Percentiles rank a stretch among this genome's conserved stretches.
Evolutionary conservation across 1,284 basidiomycete genomes (phyloP).

Genomic region (Inonotus obliquus): DNA sequence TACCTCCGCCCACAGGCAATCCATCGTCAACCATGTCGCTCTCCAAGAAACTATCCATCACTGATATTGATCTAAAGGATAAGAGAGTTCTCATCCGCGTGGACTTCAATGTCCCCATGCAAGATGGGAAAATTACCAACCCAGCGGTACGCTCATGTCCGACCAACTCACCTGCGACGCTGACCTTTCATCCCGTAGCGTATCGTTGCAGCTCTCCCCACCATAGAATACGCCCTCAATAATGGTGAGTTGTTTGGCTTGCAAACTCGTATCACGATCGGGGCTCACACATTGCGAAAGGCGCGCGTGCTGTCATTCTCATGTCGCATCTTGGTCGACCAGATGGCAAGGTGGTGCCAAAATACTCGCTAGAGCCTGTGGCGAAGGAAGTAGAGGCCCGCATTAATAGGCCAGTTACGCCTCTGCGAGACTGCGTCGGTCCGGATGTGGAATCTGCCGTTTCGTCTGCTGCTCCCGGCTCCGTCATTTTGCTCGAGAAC

Average conservation of each 20-base stretch:
- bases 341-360: constrained; percentile 85
- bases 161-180: too few relatives aligned
- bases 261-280: constrained; percentile 12
- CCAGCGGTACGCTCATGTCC: constrained; percentile 89
- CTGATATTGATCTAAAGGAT: constrained; percentile 85
- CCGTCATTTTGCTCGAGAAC: constrained; percentile 95
- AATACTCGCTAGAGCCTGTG: constrained; percentile 92
- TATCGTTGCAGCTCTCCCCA: constrained; percentile 94
- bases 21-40: constrained; percentile 70
- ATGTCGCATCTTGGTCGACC: constrained; percentile 99
- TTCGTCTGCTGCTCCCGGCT: constrained; percentile 63
- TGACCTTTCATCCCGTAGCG: constrained; percentile 52
- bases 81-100: constrained; percentile 95
- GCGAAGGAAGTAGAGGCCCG: constrained; percentile 70
- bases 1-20: not conserved
- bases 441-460: constrained; percentile 80
- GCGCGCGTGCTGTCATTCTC: constrained; percentile 82
- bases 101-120: constrained; percentile 98
- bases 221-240: constrained; percentile 92
- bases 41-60: constrained; percentile 90
- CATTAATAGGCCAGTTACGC: constrained; percentile 70
- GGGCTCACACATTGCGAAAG: constrained; percentile 35
- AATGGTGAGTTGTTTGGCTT: constrained; percentile 47
- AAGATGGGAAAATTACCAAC: constrained; percentile 91
- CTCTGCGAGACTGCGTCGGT: constrained; percentile 87